phyloP scores from a whole-genome alignment of 768 basidiomycete genomes.

The Lactarius vividus region DNA sequence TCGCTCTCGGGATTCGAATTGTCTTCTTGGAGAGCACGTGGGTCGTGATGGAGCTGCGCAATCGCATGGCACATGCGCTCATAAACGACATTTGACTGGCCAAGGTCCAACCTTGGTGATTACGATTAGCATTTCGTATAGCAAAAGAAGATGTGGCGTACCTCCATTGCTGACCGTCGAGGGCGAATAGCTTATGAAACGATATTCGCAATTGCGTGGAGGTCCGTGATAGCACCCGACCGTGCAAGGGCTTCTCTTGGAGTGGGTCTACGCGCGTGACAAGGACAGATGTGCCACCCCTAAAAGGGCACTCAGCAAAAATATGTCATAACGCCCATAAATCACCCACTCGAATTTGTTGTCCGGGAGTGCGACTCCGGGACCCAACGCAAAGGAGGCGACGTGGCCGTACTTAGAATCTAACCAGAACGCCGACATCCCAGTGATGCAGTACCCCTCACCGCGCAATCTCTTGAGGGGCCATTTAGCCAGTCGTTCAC shows the following conservation, averaged over 20 bases:
- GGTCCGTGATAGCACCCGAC: slow-evolving; percentile 51
- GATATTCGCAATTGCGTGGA: slow-evolving; percentile 54
- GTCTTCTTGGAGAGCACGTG: slow-evolving; percentile 39
- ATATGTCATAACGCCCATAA: slow-evolving; percentile 13
- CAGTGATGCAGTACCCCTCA: slow-evolving; percentile 74
- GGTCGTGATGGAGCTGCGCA: slow-evolving; percentile 52
- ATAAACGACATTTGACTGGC: slow-evolving; percentile 60
- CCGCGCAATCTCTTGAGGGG: slow-evolving; percentile 52
- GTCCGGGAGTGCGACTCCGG: slow-evolving; percentile 59
- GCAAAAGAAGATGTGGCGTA: slow-evolving; percentile 16
- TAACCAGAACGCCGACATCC: slow-evolving; percentile 66
- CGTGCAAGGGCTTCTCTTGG: slow-evolving; percentile 49
- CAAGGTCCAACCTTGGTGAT: slow-evolving; percentile 57
- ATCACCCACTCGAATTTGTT: slow-evolving; percentile 65
- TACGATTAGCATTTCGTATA: neutral
- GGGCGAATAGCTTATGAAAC: slow-evolving; percentile 50
- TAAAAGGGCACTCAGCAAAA: slow-evolving; percentile 32
- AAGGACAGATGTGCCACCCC: slow-evolving; percentile 68
- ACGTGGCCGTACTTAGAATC: slow-evolving; percentile 61
- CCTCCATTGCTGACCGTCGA: slow-evolving; percentile 51
- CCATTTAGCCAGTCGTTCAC: slow-evolving; percentile 69
- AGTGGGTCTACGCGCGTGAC: slow-evolving; percentile 64
- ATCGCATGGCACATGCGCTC: slow-evolving; percentile 72
- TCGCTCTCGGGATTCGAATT: slow-evolving; percentile 39
- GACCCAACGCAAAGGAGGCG: slow-evolving; percentile 62